Percentiles rank a stretch among this genome's conserved stretches.
Evolutionary conservation across 805 yeast genomes (phyloP).

Genomic region (Torulaspora quercuum): DNA sequence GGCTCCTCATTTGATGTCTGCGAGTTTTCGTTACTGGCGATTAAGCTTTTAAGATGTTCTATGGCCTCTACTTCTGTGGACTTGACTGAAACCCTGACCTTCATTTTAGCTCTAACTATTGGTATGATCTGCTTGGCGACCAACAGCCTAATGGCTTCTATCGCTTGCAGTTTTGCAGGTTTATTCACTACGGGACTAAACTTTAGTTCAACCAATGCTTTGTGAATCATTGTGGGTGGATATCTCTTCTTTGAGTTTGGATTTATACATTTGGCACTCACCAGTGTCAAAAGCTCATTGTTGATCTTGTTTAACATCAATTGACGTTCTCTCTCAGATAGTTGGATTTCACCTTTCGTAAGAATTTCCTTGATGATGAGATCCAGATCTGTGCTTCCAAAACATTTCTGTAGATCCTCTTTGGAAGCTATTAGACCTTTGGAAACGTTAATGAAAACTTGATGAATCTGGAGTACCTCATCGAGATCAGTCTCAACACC

Average conservation of each 20-base stretch:
- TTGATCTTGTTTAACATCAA: slow-evolving; percentile 68
- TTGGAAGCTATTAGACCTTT: slow-evolving; percentile 91
- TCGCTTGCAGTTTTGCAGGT: slow-evolving; percentile 81
- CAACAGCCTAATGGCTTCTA: slow-evolving; percentile 81
- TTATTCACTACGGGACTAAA: slow-evolving; percentile 72
- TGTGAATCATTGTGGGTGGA: slow-evolving; percentile 91
- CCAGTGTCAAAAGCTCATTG: slow-evolving; percentile 76
- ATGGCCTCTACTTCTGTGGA: slow-evolving; percentile 41
- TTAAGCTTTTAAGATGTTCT: slow-evolving; percentile 42
- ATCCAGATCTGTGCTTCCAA: slow-evolving; percentile 73
- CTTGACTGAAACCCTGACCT: slow-evolving; percentile 60
- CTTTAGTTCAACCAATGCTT: slow-evolving; percentile 72
- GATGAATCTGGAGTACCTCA: slow-evolving; percentile 95
- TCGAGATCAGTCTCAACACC: slow-evolving; percentile 79
- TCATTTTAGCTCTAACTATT: slow-evolving; percentile 92
- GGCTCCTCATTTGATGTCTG: slow-evolving; percentile 44
- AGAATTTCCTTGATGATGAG: slow-evolving; percentile 76
- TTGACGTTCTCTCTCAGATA: slow-evolving; percentile 88
- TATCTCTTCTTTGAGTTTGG: slow-evolving; percentile 87
- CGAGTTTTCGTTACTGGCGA: slow-evolving; percentile 44
- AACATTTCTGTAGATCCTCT: slow-evolving; percentile 70
- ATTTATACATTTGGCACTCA: slow-evolving; percentile 87
- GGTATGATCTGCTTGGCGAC: slow-evolving; percentile 82
- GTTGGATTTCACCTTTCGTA: slow-evolving; percentile 88
- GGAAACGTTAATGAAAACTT: slow-evolving; percentile 86